Conservation (phyloP, 306 rosid species). For the Vachellia pachyceras region DNA sequence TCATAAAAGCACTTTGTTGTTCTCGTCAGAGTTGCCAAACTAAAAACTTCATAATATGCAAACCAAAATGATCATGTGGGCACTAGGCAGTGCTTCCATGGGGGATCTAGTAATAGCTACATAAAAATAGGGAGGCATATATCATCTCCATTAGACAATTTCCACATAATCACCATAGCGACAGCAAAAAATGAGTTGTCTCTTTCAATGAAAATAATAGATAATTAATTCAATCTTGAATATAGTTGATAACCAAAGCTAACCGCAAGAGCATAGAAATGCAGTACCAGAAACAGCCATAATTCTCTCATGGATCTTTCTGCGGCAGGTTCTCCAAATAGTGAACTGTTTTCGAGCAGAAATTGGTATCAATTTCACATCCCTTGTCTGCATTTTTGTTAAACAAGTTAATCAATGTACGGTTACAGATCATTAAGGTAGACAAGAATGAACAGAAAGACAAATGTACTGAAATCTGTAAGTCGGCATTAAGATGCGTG, state of each 20-base stretch:
- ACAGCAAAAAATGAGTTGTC: not conserved
- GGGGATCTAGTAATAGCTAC: not conserved
- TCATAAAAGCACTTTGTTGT: not conserved
- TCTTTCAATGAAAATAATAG: not conserved
- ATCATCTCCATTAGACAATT: not conserved
- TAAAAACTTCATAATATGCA: not conserved
- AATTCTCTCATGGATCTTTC: conserved; percentile 83
- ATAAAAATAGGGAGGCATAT: not conserved
- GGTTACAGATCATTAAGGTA: not conserved
- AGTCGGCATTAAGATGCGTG: not conserved
- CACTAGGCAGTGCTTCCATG: not conserved
- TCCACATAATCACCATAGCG: not conserved
- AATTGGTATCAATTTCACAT: conserved; percentile 76
- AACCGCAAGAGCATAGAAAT: conserved; percentile 10
- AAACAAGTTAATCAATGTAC: conserved; percentile 30
- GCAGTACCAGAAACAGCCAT: conserved; percentile 78
- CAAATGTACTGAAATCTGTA: not conserved
- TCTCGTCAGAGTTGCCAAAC: not conserved
- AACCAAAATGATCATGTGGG: not conserved
- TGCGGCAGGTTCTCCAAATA: conserved; percentile 77
- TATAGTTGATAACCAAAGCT: conserved; percentile 24
- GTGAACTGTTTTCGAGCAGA: conserved; percentile 62
- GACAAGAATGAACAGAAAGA: not conserved
- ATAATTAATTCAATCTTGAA: not conserved
- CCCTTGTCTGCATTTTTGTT: conserved; percentile 66